phyloP scores from a whole-genome alignment of 345 rosid genomes.

The Ceriops tagal region DNA sequence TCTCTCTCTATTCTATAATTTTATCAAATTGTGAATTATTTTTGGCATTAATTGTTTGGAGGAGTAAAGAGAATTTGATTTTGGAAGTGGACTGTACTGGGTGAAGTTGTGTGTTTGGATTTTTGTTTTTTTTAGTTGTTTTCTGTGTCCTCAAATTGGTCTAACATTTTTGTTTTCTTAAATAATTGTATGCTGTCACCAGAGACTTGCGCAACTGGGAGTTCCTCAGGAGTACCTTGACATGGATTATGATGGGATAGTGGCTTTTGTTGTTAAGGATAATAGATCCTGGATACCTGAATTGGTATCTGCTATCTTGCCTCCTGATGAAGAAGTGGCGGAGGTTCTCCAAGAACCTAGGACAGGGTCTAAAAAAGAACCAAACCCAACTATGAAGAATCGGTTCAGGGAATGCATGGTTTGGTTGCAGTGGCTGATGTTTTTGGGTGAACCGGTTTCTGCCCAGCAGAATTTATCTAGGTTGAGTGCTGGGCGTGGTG shows the following conservation, averaged over 20 bases:
- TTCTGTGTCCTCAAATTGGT: too few species aligned
- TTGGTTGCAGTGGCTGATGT: conserved; percentile 94
- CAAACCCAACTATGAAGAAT: conserved; percentile 31
- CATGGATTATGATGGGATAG: conserved; percentile 40
- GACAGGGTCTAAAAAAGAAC: conserved; percentile 30
- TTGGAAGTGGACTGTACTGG: too few species aligned
- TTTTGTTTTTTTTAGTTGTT: too few species aligned
- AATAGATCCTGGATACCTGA: conserved; percentile 38
- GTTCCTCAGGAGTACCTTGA: conserved; percentile 50
- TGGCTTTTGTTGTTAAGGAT: conserved; percentile 45
- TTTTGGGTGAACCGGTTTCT: conserved; percentile 50
- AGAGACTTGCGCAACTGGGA: conserved; percentile 69
- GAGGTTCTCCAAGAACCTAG: conserved; percentile 29
- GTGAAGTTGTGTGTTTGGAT: too few species aligned
- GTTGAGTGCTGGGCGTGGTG: conserved; percentile 60
- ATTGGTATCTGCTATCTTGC: conserved; percentile 59
- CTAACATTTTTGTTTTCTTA: too few species aligned
- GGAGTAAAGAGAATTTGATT: too few species aligned
- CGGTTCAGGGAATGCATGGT: conserved; percentile 51
- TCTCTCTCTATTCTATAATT: background rate
- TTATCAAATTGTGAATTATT: too few species aligned
- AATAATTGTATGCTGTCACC: background rate
- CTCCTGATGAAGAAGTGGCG: conserved; percentile 60
- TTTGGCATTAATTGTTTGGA: too few species aligned
- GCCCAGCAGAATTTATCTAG: conserved; percentile 48